Percentiles rank a stretch among this genome's conserved stretches.
These are phyloP conservation scores for Globisporangium parvum DNA, from an alignment of 352 stramenopile genomes.

Conservation along the genomic window DNA sequence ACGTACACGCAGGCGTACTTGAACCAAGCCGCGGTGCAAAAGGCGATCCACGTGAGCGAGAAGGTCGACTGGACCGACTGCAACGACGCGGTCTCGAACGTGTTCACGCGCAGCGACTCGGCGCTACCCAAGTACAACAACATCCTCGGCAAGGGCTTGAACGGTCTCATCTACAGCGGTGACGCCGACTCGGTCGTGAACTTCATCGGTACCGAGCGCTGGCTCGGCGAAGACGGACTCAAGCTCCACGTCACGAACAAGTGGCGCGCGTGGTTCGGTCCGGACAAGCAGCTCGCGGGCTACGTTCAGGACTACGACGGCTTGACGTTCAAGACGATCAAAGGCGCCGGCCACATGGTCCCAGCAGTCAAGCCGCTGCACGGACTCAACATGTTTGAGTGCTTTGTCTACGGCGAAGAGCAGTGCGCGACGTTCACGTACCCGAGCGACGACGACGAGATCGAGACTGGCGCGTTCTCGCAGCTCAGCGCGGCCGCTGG, in stretches of 20 bases:
- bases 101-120: conserved; percentile 55
- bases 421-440: conserved; percentile 53
- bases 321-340: conserved; percentile 89
- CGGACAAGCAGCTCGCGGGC: conserved; percentile 78
- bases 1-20: conserved; percentile 63
- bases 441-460: conserved; percentile 61
- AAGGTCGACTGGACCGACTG: conserved; percentile 57
- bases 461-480: conserved; percentile 27
- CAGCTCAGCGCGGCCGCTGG: conserved; percentile 3
- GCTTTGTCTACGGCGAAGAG: conserved; percentile 67
- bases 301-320: conserved; percentile 85
- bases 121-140: conserved; percentile 64
- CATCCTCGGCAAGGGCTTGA: conserved; percentile 44
- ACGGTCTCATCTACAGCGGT: conserved; percentile 67
- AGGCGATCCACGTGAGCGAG: conserved; percentile 48
- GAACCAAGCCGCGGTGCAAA: conserved; percentile 48
- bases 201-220: conserved; percentile 86
- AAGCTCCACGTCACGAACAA: conserved; percentile 58
- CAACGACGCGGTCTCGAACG: conserved; percentile 44
- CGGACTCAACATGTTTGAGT: conserved; percentile 75
- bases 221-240: conserved; percentile 64
- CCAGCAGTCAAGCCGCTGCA: conserved; percentile 65
- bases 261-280: conserved; percentile 69
- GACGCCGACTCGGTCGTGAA: conserved; percentile 80
- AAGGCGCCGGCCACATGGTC: conserved; percentile 90